Conservation (phyloP, 257 asterid species). For the Solanum pinnatisectum region DNA sequence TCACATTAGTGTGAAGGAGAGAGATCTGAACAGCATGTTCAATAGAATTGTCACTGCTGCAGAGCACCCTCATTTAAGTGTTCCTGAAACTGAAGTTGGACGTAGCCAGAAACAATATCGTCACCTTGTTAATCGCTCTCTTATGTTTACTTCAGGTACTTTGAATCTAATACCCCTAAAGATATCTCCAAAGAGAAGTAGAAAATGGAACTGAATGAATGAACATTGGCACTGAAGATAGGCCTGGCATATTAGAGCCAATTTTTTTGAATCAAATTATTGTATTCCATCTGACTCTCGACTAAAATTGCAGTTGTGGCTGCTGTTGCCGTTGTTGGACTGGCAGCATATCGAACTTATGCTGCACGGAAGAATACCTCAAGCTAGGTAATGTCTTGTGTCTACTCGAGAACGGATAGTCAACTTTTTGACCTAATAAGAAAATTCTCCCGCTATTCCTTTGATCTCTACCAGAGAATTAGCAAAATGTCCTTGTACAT, state of each 20-base stretch:
- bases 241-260: neutral
- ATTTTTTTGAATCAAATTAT: neutral
- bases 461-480: neutral
- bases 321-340: constrained; percentile 73
- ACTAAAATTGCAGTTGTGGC: constrained; percentile 64
- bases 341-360: constrained; percentile 73
- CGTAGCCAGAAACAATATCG: constrained; percentile 57
- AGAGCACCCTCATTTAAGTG: constrained; percentile 70
- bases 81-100: constrained; percentile 85
- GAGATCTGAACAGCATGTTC: constrained; percentile 70
- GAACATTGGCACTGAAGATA: neutral
- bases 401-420: neutral
- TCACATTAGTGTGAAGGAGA: constrained; percentile 72
- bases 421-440: neutral
- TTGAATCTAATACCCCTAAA: neutral
- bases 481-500: neutral
- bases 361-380: constrained; percentile 68
- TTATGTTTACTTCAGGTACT: constrained; percentile 71
- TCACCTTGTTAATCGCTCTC: constrained; percentile 50
- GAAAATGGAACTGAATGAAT: neutral
- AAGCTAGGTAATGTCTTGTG: neutral
- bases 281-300: neutral
- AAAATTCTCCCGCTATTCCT: neutral
- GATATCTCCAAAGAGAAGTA: neutral
- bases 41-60: constrained; percentile 75